Conservation (phyloP, 2,329 filamentous ascomycete species). For the Trichoderma afroharzianum region DNA sequence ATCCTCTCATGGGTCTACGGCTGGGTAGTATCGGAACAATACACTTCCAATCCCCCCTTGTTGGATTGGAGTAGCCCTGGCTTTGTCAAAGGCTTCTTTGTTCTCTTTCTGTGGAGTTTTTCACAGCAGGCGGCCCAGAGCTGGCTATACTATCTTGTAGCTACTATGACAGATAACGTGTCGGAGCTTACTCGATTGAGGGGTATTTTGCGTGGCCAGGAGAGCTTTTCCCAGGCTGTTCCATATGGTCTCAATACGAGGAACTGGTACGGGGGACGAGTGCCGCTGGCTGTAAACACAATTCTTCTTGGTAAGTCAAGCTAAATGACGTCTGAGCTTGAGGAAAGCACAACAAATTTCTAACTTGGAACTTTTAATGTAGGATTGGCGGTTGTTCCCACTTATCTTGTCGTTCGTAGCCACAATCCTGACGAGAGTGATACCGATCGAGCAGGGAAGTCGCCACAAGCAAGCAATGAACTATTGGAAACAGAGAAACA, state of each 20-base stretch:
- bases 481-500: neutral
- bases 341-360: neutral
- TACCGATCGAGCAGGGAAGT: neutral
- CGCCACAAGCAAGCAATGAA: neutral
- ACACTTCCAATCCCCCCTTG: conserved; percentile 38
- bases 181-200: conserved; percentile 45
- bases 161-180: conserved; percentile 54
- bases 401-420: neutral
- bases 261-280: conserved; percentile 37
- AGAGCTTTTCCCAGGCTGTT: conserved; percentile 40
- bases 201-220: conserved; percentile 39
- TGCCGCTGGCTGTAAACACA: conserved; percentile 38
- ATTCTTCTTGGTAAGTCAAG: conserved; percentile 34
- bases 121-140: conserved; percentile 51
- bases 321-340: neutral
- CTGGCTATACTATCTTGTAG: conserved; percentile 54
- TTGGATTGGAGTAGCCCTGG: conserved; percentile 42
- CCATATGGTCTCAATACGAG: conserved; percentile 38
- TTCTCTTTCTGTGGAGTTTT: conserved; percentile 47
- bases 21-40: conserved; percentile 52
- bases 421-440: neutral
- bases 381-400: conserved; percentile 7
- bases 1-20: conserved; percentile 49
- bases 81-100: conserved; percentile 46
- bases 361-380: neutral